These are phyloP conservation scores for Combretum micranthum DNA, from an alignment of 345 rosid species.

Conservation along the genomic window DNA sequence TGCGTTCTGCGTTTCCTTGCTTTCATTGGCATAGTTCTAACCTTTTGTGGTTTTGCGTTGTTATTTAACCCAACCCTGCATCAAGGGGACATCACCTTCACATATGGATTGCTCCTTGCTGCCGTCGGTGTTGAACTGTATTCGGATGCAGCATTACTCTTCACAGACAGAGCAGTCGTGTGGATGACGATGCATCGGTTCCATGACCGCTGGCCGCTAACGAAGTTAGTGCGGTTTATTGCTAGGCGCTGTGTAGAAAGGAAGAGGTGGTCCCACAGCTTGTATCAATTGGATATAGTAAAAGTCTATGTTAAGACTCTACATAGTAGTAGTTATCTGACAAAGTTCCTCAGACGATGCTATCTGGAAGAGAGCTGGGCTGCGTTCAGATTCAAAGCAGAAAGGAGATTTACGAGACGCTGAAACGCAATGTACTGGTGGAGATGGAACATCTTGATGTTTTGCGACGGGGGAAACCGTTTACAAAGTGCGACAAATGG, in stretches of 20 bases:
- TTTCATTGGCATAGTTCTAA: background rate
- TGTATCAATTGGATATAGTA: background rate
- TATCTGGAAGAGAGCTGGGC: background rate
- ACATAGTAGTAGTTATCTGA: background rate
- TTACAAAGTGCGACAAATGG: too few species aligned
- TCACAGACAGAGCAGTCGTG: background rate
- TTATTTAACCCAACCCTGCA: background rate
- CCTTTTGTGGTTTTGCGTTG: background rate
- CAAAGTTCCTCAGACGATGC: background rate
- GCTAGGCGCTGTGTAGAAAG: background rate
- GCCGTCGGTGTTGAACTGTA: conserved; percentile 2
- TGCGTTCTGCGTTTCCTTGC: background rate
- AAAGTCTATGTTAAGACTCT: background rate
- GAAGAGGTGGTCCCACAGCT: background rate
- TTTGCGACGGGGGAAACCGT: background rate
- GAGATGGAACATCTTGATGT: background rate
- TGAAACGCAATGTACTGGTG: background rate
- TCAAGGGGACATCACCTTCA: background rate
- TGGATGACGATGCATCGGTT: background rate
- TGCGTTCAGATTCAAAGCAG: background rate
- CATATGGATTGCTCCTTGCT: background rate
- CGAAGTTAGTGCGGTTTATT: background rate
- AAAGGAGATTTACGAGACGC: background rate
- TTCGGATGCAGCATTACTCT: background rate
- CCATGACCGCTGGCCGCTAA: background rate